Conservation (phyloP, 768 basidiomycete species). For the Strobilomyces dryophilus region DNA sequence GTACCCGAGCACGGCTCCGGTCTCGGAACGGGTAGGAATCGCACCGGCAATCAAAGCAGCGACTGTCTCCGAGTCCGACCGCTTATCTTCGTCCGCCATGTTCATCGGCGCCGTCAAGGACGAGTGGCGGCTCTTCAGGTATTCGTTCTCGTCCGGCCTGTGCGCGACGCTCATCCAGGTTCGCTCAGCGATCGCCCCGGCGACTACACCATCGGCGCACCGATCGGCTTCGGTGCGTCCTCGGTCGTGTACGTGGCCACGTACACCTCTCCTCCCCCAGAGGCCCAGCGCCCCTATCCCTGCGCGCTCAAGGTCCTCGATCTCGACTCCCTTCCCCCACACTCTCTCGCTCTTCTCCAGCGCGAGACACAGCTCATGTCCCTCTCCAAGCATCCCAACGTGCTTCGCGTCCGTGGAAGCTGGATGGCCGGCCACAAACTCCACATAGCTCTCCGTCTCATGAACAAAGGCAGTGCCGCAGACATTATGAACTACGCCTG, state of each 20-base stretch:
- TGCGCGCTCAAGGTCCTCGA: slow-evolving; percentile 90
- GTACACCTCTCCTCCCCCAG: slow-evolving; percentile 45
- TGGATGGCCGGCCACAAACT: slow-evolving; percentile 86
- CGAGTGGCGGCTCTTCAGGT: slow-evolving; percentile 83
- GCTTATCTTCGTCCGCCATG: slow-evolving; percentile 18
- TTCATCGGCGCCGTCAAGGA: slow-evolving; percentile 84
- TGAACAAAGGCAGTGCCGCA: slow-evolving; percentile 84
- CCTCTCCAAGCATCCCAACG: slow-evolving; percentile 89
- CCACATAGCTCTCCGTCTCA: slow-evolving; percentile 81
- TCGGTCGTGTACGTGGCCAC: slow-evolving; percentile 84
- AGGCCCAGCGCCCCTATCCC: slow-evolving; percentile 39
- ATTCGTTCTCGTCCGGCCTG: slow-evolving; percentile 1
- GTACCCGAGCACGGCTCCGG: slow-evolving; percentile 18
- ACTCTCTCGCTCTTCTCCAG: slow-evolving; percentile 67
- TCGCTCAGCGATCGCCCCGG: slow-evolving; percentile 52
- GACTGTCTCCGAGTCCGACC: too few relatives aligned
- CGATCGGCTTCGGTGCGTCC: slow-evolving; percentile 90
- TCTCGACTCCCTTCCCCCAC: slow-evolving; percentile 71
- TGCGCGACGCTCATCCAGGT: neutral
- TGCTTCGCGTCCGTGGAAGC: slow-evolving; percentile 84
- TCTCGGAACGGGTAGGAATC: slow-evolving; percentile 15
- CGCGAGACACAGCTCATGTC: slow-evolving; percentile 92
- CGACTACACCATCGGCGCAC: slow-evolving; percentile 72
- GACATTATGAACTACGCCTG: slow-evolving; percentile 83
- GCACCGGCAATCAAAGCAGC: slow-evolving; percentile 1